Evolutionary conservation across 805 yeast species (phyloP).

Genomic region (Sporopachydermia lactativora): DNA sequence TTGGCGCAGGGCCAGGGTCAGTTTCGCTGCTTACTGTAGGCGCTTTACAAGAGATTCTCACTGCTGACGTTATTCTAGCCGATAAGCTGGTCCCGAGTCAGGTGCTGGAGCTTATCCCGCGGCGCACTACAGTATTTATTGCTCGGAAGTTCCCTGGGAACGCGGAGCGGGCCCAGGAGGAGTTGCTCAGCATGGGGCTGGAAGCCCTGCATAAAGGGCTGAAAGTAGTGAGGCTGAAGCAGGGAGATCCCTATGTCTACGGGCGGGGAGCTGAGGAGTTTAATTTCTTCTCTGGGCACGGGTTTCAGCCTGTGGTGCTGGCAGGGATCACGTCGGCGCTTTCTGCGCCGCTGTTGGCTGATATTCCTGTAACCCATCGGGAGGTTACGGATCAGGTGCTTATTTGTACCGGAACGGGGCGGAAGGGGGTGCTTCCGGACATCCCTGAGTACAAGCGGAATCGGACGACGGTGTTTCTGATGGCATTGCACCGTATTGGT

Average conservation of each 20-base stretch:
- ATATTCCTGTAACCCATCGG: conserved; percentile 84
- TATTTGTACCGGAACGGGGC: conserved; percentile 90
- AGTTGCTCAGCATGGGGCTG: conserved; percentile 61
- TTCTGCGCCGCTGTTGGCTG: conserved; percentile 71
- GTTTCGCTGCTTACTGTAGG: conserved; percentile 71
- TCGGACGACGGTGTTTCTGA: conserved; percentile 75
- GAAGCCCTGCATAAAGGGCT: conserved; percentile 48
- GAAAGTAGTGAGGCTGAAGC: conserved; percentile 79
- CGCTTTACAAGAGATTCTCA: conserved; percentile 64
- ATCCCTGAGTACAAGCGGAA: conserved; percentile 59
- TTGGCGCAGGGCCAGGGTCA: conserved; percentile 93
- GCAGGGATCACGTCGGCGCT: conserved; percentile 88
- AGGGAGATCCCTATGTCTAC: conserved; percentile 93
- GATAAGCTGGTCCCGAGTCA: conserved; percentile 88
- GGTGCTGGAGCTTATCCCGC: conserved; percentile 72
- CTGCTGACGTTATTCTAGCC: conserved; percentile 76
- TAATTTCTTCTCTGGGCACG: conserved; percentile 49
- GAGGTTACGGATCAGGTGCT: conserved; percentile 87
- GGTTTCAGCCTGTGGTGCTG: conserved; percentile 57
- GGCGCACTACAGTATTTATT: conserved; percentile 58
- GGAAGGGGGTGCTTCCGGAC: conserved; percentile 68
- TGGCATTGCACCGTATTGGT: conserved; percentile 70
- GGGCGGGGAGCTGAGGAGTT: conserved; percentile 96
- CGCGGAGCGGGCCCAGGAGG: conserved; percentile 87
- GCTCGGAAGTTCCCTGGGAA: conserved; percentile 95